These are phyloP conservation scores for Thermochaetoides dissita DNA, from an alignment of 2,329 filamentous ascomycete genomes.

Conservation along the genomic window DNA sequence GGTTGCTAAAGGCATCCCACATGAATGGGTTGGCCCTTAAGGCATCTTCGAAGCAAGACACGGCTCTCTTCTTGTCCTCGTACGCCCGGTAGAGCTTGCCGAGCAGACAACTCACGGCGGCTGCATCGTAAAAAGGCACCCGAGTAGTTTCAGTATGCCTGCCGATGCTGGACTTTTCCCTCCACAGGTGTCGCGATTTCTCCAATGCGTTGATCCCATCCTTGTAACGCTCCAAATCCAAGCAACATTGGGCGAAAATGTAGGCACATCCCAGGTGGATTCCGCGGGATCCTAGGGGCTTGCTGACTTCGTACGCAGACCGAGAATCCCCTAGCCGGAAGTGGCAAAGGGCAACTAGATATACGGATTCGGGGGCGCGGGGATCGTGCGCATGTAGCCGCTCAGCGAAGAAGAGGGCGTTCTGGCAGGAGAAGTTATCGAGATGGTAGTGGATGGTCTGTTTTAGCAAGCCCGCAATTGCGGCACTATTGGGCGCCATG, in stretches of 20 bases:
- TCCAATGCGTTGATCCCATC: constrained; percentile 78
- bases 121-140: constrained; percentile 65
- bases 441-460: constrained; percentile 56
- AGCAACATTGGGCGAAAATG: constrained; percentile 78
- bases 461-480: constrained; percentile 38
- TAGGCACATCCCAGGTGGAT: constrained; percentile 77
- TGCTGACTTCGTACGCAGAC: constrained; percentile 73
- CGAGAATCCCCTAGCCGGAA: constrained; percentile 69
- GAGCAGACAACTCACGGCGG: constrained; percentile 68
- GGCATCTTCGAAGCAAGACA: constrained; percentile 75
- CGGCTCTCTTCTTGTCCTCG: constrained; percentile 69
- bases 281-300: constrained; percentile 54
- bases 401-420: constrained; percentile 86
- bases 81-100: constrained; percentile 78
- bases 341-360: constrained; percentile 75
- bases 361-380: constrained; percentile 63
- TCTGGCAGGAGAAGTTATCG: constrained; percentile 79
- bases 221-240: constrained; percentile 62
- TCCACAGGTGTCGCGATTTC: constrained; percentile 65
- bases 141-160: constrained; percentile 67
- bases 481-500: constrained; percentile 40
- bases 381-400: constrained; percentile 74
- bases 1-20: constrained; percentile 87
- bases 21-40: constrained; percentile 87
- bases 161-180: constrained; percentile 61